Evolutionary conservation across 805 yeast species (phyloP), one percentile per base, ranked within the genome.

Genomic region (Wickerhamomyces hampshirensis): DNA sequence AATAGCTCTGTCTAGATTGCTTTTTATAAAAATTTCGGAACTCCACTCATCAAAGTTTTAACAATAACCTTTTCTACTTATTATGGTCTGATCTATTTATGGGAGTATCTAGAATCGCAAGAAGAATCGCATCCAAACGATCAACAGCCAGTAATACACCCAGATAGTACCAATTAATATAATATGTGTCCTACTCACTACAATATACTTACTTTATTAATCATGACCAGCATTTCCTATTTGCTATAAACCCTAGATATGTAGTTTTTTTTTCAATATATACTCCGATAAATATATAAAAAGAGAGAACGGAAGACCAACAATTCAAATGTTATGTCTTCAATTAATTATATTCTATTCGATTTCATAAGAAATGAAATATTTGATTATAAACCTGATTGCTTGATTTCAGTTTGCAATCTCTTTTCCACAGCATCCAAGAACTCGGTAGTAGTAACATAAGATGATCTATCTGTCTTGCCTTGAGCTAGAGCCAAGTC

Each of bases 401-500:
- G 55, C 26, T 51, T 44, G 33, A 62, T 44, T 37, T 52, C 56
- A 5, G 43, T 43, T 37, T 68, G 59, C 53, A 79, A 67, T 56
- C 77, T 73, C 35, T 67, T 68, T 46, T 82, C 80, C 50, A 84
- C 93, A 28, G 88, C 87, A 44, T 80, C 84, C 47, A 84, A 67
- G 59, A 84, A 84, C 55, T 81, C 89, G 41, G 77, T 73, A 35
- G 91, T 84, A 42, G 83, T 77, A 33, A 80, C 91, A 49, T 76
- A 82, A 28, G 79, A 65, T 8, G 68, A 62, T 61, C 84, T 72
- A 32, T 71, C 73, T 40, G 77, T 69, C 46, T 70, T 72, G 44
- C 84, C 84, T 51, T 73, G 69, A 34, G 87, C 80, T 44, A 83
- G 66, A 11, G 93, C 91, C 57, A 84, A 71, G 58, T 84, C 93